Base-by-base conservation (phyloP, 371 early-diverging fungal species). In the Mucor indicus region DNA sequence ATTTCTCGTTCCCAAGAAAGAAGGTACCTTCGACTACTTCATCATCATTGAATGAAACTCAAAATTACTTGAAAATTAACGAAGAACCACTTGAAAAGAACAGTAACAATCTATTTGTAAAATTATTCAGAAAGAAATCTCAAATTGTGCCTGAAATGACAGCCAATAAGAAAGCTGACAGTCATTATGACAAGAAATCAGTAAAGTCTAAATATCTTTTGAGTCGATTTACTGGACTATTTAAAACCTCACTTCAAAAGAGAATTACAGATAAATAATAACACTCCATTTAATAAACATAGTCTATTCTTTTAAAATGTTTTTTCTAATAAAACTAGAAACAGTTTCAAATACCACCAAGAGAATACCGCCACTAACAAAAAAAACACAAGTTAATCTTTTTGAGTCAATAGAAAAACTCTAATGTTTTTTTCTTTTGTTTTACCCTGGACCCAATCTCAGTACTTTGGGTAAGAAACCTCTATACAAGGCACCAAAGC, bases 391-490 rank as follows among this genome's bases (percentile, higher is more conserved):
- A 38, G 17, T n/a, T n/a, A n/a, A n/a, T n/a, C n/a, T n/a, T n/a
- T n/a, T n/a, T n/a, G 43, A 21, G 22, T 25, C 45, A 24, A 46
- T 30, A 51, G 75, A 67, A 35, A 36, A 40, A 30, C n/a, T 17
- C 2, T 7, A 12, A 33, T n/a, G 7, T 23, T 42, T 30, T 10
- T 8, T 7, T 27, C 5, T 30, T 25, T 29, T 38, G 6, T 57
- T 94, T 67, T 67, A 71, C 72, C 75, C 98, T 35, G 98, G 98
- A 24, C 98, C 98, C 37, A 98, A 77, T 68, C 98, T 82, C 50
- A 98, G 80, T 13, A 97, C 96, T 77, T 97, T 96, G 27, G 97
- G 95, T 31, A 90, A 79, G 57, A 95, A 96, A 20, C 96, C 98
- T 80, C 96, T 95, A 80, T 95, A 98, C 21, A 98, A 72, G 4